A percentile compares a stretch with the other conserved stretches of the same genome.
phyloP scores from a whole-genome alignment of 2,329 filamentous ascomycete genomes.

The Epichloe sibirici region DNA sequence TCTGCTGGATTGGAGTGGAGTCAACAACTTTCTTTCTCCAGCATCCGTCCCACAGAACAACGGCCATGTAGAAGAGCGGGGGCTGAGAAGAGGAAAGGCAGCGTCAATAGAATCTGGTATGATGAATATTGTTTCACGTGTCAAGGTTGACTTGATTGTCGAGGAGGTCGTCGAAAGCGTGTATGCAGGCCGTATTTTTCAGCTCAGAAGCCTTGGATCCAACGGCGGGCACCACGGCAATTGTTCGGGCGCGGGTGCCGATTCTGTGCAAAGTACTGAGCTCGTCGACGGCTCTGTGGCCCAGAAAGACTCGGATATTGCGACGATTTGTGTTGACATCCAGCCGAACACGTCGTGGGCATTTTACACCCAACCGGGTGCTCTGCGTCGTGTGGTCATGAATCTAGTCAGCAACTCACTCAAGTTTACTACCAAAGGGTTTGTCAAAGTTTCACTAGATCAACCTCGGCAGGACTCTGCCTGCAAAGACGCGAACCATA shows the following conservation, averaged over 20 bases:
- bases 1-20: slow-evolving; percentile 41
- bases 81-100: slow-evolving; percentile 3
- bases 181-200: slow-evolving; percentile 31
- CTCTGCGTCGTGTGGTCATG: slow-evolving; percentile 42
- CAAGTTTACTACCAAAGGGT: slow-evolving; percentile 39
- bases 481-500: slow-evolving; percentile 10
- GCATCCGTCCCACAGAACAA: slow-evolving; percentile 1
- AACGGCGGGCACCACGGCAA: not conserved
- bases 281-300: not conserved
- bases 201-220: slow-evolving; percentile 6
- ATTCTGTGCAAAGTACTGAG: not conserved
- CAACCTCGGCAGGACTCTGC: not conserved
- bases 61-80: slow-evolving; percentile 2
- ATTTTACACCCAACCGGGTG: slow-evolving; percentile 42
- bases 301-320: slow-evolving; percentile 12
- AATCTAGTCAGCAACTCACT: slow-evolving; percentile 51
- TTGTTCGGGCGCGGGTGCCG: not conserved
- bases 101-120: slow-evolving; percentile 7
- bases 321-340: slow-evolving; percentile 22
- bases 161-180: slow-evolving; percentile 37
- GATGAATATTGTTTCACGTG: slow-evolving; percentile 11
- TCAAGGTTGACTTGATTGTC: slow-evolving; percentile 26
- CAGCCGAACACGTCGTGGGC: slow-evolving; percentile 34
- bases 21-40: slow-evolving; percentile 26
- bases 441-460: slow-evolving; percentile 18